Evolutionary conservation across 495 filamentous ascomycete species (phyloP).

Genomic region (Oidiodendron maius): DNA sequence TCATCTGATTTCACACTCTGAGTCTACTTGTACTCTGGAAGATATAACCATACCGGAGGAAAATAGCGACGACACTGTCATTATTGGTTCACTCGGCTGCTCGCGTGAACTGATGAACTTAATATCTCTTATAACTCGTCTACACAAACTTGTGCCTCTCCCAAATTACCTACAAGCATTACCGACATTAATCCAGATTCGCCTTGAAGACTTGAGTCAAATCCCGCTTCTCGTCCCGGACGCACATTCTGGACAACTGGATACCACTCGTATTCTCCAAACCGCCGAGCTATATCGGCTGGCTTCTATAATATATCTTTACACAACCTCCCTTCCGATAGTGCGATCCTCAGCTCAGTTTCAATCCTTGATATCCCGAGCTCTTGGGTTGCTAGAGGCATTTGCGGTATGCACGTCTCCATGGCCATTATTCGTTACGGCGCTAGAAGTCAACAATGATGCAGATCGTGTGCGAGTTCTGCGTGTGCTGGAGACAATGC

Average conservation of each 20-base stretch:
- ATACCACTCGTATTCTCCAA: background rate
- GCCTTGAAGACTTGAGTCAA: background rate
- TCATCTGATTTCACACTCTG: background rate
- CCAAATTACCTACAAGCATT: background rate
- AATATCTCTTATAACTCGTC: background rate
- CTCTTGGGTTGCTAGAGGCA: background rate
- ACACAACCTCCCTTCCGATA: background rate
- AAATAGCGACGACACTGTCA: background rate
- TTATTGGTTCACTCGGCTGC: background rate
- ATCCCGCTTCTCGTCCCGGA: background rate
- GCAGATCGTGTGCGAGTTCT: background rate
- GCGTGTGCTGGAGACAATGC: background rate
- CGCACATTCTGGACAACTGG: background rate
- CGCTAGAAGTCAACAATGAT: background rate
- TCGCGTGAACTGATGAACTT: background rate
- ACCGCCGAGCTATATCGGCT: background rate
- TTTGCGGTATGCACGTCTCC: background rate
- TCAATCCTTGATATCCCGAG: background rate
- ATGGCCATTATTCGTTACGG: background rate
- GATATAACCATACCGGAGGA: background rate
- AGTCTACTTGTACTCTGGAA: background rate
- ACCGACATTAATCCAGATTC: background rate
- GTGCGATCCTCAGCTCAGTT: background rate
- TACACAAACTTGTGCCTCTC: background rate
- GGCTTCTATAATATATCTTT: background rate